Base-by-base conservation (phyloP, 164 flowering plant genomes). In the Nymphaea colorata region DNA sequence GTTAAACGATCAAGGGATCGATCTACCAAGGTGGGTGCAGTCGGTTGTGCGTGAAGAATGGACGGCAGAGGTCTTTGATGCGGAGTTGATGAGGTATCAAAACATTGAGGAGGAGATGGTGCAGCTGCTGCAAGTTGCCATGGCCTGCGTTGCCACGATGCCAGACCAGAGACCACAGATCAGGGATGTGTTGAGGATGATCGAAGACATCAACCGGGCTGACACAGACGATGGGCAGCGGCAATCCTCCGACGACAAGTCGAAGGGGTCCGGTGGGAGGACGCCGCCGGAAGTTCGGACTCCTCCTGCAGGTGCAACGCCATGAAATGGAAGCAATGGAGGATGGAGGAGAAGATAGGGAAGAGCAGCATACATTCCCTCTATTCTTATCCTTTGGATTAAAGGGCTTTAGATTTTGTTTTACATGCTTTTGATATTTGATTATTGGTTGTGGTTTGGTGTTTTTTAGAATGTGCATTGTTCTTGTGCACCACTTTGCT, bases 31-130 rank as follows among this genome's bases (percentile, higher is more conserved):
- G 72, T 94, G 99, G 99, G 99, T 94, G 16, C 96, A 90, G 73
- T 90, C 96, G 10, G 99, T 94, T 45, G 99, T 93, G 3, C 68
- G 96, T 12, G 98, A 93, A 76, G 98, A 93, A 72, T 93, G 98
- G 98, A 93, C 98, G 16, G 96, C 97, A 3, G 98, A 93, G 82
- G 98, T 93, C 5, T 93, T 93, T 69, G 98, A 93, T 53, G 91
- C 78, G 68, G 98, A 93, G 82, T 74, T 93, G 69, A 89, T 88
- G 96, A 80, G 96, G 76, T 86, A 79, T 44, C 85, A 84, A 55
- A 82, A 86, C 73, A 84, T 86, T 8, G 98, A 93, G 77, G 98
- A 93, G 62, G 97, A 91, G 79, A 93, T 93, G 98, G 96, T 93
- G 42, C 98, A 93, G 84, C 70, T 93, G 72, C 77, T 93, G 60